Base-by-base conservation (phyloP, 148 eudicot species). In the Rhododendron vialii region DNA sequence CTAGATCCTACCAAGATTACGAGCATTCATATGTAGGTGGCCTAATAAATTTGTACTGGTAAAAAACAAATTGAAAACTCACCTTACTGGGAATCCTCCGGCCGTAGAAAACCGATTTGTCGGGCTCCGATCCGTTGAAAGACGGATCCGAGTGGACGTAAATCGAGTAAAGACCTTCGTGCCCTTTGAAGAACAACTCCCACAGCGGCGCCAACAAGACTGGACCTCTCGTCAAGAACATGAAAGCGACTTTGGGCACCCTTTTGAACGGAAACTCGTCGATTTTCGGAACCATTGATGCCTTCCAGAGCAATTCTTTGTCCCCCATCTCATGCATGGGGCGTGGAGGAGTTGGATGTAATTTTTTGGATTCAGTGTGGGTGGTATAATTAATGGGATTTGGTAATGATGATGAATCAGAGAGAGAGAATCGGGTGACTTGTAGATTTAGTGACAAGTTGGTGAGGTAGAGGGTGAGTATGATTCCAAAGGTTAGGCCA, bases 11-110 rank as follows among this genome's bases (percentile, higher is more conserved):
- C 26, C 17, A 69, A 28, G 17, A 69, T 22, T 22, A 59, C 1
- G 65, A 59, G 65, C 65, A 20, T 22, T 59, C 63, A 57, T 57
- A 4, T 6, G 6, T 41, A 41, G 24, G 63, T 18, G 17, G 65
- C n/a, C 65, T 6, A 59, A 22, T 59, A 59, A 59, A 59, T 59
- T 22, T 59, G n/a, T 22, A 17, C 1, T 7, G 0, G 7, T 0
- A 38, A 17, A 6, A 20, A 17, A 5, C 10, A 36, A 17, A 20
- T 55, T 55, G 35, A 7, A 38, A 7, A 85, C 92, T 89, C 35
- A 95, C 96, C 98, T 95, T 89, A 82, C 98, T 95, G 38, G 93
- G 95, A 73, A 95, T 92, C 71, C 90, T 86, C 63, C 98, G 89
- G 47, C 91, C 92, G 61, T 84, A 71, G 51, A 95, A 94, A 15